Conservation (phyloP, 345 rosid genomes). For the Triadica sebifera region DNA sequence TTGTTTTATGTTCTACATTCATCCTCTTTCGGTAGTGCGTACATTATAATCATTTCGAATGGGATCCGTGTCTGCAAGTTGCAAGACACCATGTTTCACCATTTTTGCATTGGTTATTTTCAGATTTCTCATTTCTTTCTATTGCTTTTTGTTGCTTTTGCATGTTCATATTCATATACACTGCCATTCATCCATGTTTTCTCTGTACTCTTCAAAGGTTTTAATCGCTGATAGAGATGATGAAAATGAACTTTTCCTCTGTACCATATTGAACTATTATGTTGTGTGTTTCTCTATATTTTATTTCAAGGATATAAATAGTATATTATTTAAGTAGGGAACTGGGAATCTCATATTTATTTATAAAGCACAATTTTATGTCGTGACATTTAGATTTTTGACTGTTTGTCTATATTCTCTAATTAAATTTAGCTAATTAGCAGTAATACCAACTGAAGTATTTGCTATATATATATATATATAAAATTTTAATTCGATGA, state of each 20-base stretch:
- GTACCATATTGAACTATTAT: too few relatives aligned
- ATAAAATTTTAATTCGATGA: too few relatives aligned
- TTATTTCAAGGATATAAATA: too few relatives aligned
- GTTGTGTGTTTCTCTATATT: too few relatives aligned
- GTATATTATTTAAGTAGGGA: too few relatives aligned
- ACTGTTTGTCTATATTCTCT: too few relatives aligned
- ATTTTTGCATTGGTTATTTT: conserved; percentile 3
- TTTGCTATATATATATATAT: too few relatives aligned
- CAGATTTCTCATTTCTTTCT: neutral
- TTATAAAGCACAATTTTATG: too few relatives aligned
- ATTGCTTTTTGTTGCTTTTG: neutral
- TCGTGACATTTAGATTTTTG: too few relatives aligned
- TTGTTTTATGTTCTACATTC: conserved; percentile 29
- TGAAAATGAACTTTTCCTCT: neutral
- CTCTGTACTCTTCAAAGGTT: neutral
- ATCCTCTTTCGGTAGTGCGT: conserved; percentile 13
- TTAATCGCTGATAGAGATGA: neutral
- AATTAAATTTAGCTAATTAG: too few relatives aligned
- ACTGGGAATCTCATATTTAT: too few relatives aligned
- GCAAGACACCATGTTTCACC: conserved; percentile 8
- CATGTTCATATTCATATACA: neutral
- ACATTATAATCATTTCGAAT: conserved; percentile 19
- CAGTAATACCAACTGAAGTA: too few relatives aligned
- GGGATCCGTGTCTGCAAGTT: conserved; percentile 19
- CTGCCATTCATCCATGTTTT: neutral